Conservation (phyloP, 2,329 filamentous ascomycete species). For the Neocucurbitaria cava region DNA sequence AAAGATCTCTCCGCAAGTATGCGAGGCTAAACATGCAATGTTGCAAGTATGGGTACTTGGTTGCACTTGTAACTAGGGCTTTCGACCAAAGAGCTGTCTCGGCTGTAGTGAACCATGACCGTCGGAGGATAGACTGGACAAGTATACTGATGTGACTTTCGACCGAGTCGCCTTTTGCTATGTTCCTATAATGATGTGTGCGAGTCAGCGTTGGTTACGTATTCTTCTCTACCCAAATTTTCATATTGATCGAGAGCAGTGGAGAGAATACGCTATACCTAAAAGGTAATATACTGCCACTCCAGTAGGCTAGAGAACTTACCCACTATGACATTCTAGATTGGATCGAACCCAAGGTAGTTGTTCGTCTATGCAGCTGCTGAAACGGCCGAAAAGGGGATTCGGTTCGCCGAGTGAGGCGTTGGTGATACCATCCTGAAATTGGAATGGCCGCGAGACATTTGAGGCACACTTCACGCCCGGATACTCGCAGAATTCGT, state of each 20-base stretch:
- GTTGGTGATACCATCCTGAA: not conserved
- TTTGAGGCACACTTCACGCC: not conserved
- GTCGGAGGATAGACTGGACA: not conserved
- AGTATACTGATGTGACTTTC: not conserved
- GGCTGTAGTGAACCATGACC: constrained; percentile 10
- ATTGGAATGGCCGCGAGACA: not conserved
- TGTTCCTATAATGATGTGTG: not conserved
- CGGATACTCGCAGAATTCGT: constrained; percentile 19
- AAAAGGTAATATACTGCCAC: too few relatives aligned
- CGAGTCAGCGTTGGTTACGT: not conserved
- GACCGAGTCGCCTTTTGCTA: not conserved
- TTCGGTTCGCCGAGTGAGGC: not conserved
- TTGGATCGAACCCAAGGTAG: not conserved
- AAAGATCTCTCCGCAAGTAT: constrained; percentile 1
- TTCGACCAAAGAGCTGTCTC: constrained; percentile 9
- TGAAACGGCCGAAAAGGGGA: not conserved
- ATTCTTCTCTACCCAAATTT: not conserved
- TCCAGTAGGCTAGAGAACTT: too few relatives aligned
- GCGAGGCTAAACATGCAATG: constrained; percentile 12
- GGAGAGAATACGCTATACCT: too few relatives aligned
- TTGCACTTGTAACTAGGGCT: not conserved
- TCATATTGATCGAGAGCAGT: not conserved
- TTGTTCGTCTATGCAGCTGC: not conserved
- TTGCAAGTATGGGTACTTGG: constrained; percentile 12
- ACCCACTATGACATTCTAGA: too few relatives aligned